Percentiles rank a stretch among this genome's conserved stretches.
These are phyloP conservation scores for Citrus reticulata DNA, from an alignment of 345 rosid genomes.

Conservation along the genomic window DNA sequence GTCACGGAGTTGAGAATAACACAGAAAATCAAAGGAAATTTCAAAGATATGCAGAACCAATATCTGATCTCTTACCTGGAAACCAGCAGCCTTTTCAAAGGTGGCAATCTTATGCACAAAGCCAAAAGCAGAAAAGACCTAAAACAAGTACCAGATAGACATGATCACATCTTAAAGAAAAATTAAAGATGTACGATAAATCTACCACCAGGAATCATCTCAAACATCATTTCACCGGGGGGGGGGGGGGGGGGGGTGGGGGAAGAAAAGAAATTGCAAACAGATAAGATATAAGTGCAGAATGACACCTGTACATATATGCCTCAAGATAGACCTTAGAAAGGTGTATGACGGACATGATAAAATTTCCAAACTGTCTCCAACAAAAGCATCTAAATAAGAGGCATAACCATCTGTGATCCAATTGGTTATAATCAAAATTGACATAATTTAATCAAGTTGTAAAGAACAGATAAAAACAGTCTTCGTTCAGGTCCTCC, in stretches of 20 bases:
- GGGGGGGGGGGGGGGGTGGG: conserved; percentile 4
- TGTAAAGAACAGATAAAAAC: conserved; percentile 1
- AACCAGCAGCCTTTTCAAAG: conserved; percentile 96
- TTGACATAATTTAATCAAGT: conserved; percentile 23
- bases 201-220: conserved; percentile 20
- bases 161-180: conserved; percentile 8
- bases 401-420: conserved; percentile 67
- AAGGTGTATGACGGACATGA: conserved; percentile 68
- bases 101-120: conserved; percentile 97
- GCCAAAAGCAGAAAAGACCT: conserved; percentile 99
- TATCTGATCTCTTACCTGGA: conserved; percentile 58
- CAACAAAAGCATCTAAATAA: conserved; percentile 63
- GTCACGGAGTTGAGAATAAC: conserved; percentile 13
- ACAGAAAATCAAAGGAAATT: not conserved
- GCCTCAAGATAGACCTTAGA: conserved; percentile 73
- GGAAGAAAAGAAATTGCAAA: conserved; percentile 29
- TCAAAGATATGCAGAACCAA: conserved; percentile 5
- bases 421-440: conserved; percentile 40
- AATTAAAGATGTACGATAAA: not conserved
- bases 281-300: conserved; percentile 56
- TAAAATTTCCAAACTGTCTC: conserved; percentile 76
- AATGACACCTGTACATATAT: conserved; percentile 75
- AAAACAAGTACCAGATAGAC: conserved; percentile 28
- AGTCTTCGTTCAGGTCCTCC: conserved; percentile 9
- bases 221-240: conserved; percentile 15